A percentile compares a stretch with the other conserved stretches of the same genome.
These are phyloP conservation scores for Botrytis aclada DNA, from an alignment of 2,329 filamentous ascomycete genomes.

Conservation along the genomic window DNA sequence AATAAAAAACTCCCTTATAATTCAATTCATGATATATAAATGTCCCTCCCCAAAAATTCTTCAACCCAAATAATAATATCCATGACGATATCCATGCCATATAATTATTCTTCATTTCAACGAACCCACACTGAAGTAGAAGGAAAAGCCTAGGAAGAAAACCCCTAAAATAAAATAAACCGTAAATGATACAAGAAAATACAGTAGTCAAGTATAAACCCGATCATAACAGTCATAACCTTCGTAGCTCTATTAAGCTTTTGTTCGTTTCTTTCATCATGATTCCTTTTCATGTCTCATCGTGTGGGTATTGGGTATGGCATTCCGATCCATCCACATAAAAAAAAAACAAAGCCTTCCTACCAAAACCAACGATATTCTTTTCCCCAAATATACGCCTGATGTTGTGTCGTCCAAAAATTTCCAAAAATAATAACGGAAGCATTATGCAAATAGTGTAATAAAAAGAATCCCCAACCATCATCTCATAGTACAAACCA, in stretches of 20 bases:
- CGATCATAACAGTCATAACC: conserved; percentile 19
- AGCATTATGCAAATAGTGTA: conserved; percentile 17
- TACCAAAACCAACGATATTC: conserved; percentile 4
- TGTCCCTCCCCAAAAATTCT: not conserved
- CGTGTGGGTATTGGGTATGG: not conserved
- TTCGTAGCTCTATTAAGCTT: conserved; percentile 19
- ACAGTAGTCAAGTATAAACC: conserved; percentile 19
- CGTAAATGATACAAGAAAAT: conserved; percentile 19
- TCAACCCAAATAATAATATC: not conserved
- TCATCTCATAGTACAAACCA: conserved; percentile 19
- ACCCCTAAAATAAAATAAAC: conserved; percentile 1
- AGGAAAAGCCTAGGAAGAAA: conserved; percentile 1
- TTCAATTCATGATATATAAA: conserved; percentile 11
- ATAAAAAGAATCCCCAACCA: conserved; percentile 3
- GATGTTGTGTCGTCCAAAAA: not conserved
- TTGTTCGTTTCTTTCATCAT: conserved; percentile 13
- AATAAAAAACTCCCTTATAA: not conserved
- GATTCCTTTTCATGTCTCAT: not conserved
- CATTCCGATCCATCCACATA: not conserved
- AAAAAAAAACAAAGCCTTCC: not conserved
- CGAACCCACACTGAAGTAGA: not conserved
- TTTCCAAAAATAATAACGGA: not conserved
- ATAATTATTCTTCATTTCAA: not conserved
- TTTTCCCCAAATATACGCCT: conserved; percentile 13
- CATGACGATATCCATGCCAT: not conserved